phyloP scores from a whole-genome alignment of 352 stramenopile genomes.

The Globisporangium cystogenes region DNA sequence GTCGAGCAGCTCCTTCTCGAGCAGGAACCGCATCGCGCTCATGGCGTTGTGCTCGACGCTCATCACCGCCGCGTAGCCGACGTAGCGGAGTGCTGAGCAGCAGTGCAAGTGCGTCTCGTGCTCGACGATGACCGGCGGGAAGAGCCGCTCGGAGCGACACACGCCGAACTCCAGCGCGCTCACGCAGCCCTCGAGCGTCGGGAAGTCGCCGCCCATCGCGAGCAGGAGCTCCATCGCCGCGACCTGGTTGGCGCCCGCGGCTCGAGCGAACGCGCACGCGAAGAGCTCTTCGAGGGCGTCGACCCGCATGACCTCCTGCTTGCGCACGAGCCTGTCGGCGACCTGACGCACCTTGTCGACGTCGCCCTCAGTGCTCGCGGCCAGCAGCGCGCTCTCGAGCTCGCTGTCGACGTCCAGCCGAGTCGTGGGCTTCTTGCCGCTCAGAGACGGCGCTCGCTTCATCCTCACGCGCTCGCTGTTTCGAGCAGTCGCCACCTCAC shows the following conservation, averaged over 20 bases:
- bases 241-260: constrained; percentile 10
- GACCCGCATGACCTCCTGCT: neutral
- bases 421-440: neutral
- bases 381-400: constrained; percentile 8
- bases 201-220: neutral
- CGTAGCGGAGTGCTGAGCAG: constrained; percentile 32
- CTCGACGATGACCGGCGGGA: constrained; percentile 15
- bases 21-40: constrained; percentile 25
- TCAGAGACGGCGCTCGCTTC: neutral
- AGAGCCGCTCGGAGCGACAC: constrained; percentile 26
- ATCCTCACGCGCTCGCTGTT: neutral
- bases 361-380: constrained; percentile 5
- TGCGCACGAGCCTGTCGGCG: constrained; percentile 4
- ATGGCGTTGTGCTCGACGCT: constrained; percentile 38
- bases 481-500: neutral
- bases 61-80: constrained; percentile 30
- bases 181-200: constrained; percentile 2
- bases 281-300: constrained; percentile 16
- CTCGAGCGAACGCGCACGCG: constrained; percentile 15
- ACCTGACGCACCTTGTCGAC: constrained; percentile 2
- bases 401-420: constrained; percentile 1
- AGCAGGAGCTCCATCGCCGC: constrained; percentile 10
- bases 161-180: constrained; percentile 22
- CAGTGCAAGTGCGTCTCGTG: constrained; percentile 16
- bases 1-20: constrained; percentile 21